Conservation (phyloP, 371 early-diverging fungal genomes). For the Umbelopsis sp. region DNA sequence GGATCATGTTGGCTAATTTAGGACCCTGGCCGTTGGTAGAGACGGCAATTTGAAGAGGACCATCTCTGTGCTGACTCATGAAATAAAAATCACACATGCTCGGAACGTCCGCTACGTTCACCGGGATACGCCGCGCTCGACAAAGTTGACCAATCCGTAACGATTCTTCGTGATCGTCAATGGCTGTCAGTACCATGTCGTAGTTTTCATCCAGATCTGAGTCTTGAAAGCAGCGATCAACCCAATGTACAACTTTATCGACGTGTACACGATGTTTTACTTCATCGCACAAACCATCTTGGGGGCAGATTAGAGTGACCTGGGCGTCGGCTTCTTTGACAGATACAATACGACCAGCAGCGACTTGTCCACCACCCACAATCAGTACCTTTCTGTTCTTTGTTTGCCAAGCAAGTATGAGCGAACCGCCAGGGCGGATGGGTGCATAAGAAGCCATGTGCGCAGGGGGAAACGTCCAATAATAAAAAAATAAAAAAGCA, state of each 20-base stretch:
- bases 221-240: constrained; percentile 61
- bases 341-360: constrained; percentile 81
- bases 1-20: constrained; percentile 79
- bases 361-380: constrained; percentile 83
- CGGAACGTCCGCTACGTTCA: constrained; percentile 92
- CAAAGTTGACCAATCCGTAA: constrained; percentile 71
- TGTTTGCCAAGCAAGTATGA: constrained; percentile 81
- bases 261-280: constrained; percentile 62
- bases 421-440: constrained; percentile 76
- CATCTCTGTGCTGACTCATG: constrained; percentile 85
- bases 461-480: not conserved
- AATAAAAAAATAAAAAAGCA: not conserved
- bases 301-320: constrained; percentile 74
- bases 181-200: constrained; percentile 83
- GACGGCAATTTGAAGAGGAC: constrained; percentile 85
- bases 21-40: constrained; percentile 93
- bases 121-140: constrained; percentile 74
- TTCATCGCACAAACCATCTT: constrained; percentile 65
- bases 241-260: constrained; percentile 62
- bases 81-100: constrained; percentile 92
- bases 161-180: constrained; percentile 78
- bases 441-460: constrained; percentile 25
- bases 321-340: constrained; percentile 81
- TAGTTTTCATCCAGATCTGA: constrained; percentile 51
- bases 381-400: constrained; percentile 72